These are phyloP conservation scores for Boletus reticuloceps DNA, from an alignment of 768 basidiomycete species.

Conservation along the genomic window DNA sequence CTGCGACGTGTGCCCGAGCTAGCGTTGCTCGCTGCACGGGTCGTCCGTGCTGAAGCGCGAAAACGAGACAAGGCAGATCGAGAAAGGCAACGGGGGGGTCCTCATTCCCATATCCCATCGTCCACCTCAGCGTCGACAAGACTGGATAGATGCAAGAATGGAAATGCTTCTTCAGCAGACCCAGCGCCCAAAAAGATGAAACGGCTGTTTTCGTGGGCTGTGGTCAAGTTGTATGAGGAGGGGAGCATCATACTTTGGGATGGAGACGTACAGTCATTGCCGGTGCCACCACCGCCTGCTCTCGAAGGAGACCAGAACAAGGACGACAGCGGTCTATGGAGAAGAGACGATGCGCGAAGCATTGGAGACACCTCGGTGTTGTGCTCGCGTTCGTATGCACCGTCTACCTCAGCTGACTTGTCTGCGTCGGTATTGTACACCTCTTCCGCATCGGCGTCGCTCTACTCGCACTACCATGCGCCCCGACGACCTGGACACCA, in stretches of 20 bases:
- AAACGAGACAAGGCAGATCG: constrained; percentile 50
- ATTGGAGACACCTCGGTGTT: constrained; percentile 26
- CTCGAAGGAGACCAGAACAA: not conserved
- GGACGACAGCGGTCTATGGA: constrained; percentile 47
- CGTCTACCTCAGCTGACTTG: not conserved
- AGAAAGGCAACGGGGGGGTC: constrained; percentile 28
- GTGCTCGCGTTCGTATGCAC: constrained; percentile 18
- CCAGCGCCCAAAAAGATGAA: constrained; percentile 50
- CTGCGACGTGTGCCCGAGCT: constrained; percentile 77
- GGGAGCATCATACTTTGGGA: constrained; percentile 78
- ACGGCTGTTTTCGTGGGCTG: constrained; percentile 63
- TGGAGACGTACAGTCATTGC: constrained; percentile 47
- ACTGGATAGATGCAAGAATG: not conserved
- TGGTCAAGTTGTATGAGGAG: constrained; percentile 63
- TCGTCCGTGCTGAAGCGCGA: constrained; percentile 59
- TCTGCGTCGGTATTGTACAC: constrained; percentile 24
- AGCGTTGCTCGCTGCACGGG: constrained; percentile 56
- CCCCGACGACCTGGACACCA: constrained; percentile 9
- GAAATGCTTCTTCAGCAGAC: not conserved
- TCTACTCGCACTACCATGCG: constrained; percentile 26
- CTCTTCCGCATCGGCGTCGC: constrained; percentile 18
- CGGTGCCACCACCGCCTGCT: constrained; percentile 12
- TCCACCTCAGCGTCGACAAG: not conserved
- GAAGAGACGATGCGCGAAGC: constrained; percentile 21
- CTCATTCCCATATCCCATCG: not conserved